Percentiles rank a stretch among this genome's conserved stretches.
Evolutionary conservation across 352 stramenopile genomes (phyloP).

Genomic region (Pythium rhizo-oryzae): DNA sequence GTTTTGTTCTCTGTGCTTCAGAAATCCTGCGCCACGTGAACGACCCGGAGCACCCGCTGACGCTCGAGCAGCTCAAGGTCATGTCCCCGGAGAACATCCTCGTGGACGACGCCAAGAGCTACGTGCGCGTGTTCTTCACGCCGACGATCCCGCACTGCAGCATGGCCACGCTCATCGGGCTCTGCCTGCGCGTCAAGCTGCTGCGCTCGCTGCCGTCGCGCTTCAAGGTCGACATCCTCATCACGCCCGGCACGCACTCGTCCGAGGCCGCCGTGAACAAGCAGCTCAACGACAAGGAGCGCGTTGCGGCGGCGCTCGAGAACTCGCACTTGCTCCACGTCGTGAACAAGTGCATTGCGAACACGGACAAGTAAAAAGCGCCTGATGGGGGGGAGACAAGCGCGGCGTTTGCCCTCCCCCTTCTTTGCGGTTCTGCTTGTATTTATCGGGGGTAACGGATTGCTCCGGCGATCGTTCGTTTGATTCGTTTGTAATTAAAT

Average conservation of each 20-base stretch:
- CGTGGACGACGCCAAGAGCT: conserved; percentile 83
- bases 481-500: conserved; percentile 14
- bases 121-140: conserved; percentile 87
- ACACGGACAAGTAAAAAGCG: conserved; percentile 85
- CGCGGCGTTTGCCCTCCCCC: background rate
- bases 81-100: conserved; percentile 90
- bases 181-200: conserved; percentile 96
- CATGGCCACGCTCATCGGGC: conserved; percentile 97
- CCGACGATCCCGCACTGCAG: conserved; percentile 98
- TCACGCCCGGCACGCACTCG: conserved; percentile 94
- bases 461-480: background rate
- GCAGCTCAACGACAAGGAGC: conserved; percentile 97
- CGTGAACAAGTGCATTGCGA: conserved; percentile 96
- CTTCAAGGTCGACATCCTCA: conserved; percentile 95
- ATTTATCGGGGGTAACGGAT: conserved; percentile 19
- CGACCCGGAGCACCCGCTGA: conserved; percentile 93
- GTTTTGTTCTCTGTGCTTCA: conserved; percentile 21
- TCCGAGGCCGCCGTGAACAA: conserved; percentile 97
- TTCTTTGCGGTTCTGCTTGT: background rate
- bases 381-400: background rate
- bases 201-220: conserved; percentile 90
- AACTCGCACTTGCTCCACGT: conserved; percentile 96
- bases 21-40: conserved; percentile 91
- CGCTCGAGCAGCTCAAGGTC: conserved; percentile 94
- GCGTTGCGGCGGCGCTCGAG: conserved; percentile 95